These are phyloP conservation scores for Alloteropsis angusta DNA, from an alignment of 202 grass and related monocot genomes.

Conservation along the genomic window DNA sequence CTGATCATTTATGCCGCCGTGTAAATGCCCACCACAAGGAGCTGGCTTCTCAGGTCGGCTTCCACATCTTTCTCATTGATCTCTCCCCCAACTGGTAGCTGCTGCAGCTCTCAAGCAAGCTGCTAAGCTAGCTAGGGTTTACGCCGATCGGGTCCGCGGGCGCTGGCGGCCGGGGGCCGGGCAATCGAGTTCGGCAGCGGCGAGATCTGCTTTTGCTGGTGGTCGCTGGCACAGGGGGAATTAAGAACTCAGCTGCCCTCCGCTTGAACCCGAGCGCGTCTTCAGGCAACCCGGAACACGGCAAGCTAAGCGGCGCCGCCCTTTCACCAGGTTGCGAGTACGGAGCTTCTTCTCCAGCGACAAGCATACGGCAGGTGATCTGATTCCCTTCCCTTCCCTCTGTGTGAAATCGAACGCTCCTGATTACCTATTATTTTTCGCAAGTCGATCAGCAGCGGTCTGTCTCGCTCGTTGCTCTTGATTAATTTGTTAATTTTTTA, in stretches of 20 bases:
- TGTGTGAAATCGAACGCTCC: too few relatives aligned
- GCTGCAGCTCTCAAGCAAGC: constrained; percentile 14
- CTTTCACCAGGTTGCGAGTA: too few relatives aligned
- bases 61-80: constrained; percentile 36
- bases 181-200: neutral
- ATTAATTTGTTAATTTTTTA: constrained; percentile 24
- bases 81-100: neutral
- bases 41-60: constrained; percentile 30
- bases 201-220: constrained; percentile 25
- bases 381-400: too few relatives aligned
- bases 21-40: constrained; percentile 41
- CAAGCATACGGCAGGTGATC: too few relatives aligned
- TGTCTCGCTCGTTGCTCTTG: neutral
- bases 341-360: too few relatives aligned
- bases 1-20: constrained; percentile 29
- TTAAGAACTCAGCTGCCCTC: neutral
- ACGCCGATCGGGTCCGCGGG: neutral
- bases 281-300: too few relatives aligned
- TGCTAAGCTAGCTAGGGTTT: constrained; percentile 33
- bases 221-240: neutral
- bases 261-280: too few relatives aligned
- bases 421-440: too few relatives aligned
- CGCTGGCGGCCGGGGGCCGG: neutral
- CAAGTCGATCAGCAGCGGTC: too few relatives aligned
- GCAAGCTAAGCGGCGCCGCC: too few relatives aligned